Conservation (phyloP, 1,284 basidiomycete genomes). For the Leccinum solheimii region DNA sequence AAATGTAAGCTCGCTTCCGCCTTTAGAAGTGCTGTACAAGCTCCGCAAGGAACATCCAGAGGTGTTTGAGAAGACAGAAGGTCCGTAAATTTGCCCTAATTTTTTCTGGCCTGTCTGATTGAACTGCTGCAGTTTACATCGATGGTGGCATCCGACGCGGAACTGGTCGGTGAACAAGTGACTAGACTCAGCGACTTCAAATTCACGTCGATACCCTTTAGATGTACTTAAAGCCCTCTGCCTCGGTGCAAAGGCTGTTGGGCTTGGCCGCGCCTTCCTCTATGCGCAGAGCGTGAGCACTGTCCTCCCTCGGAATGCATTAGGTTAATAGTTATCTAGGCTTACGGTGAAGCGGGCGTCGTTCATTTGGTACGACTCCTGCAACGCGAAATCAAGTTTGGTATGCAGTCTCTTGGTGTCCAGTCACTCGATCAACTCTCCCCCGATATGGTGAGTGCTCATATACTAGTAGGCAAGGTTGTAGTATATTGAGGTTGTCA, state of each 20-base stretch:
- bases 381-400: conserved; percentile 77
- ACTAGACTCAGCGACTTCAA: background rate
- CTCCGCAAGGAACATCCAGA: conserved; percentile 73
- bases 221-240: conserved; percentile 92
- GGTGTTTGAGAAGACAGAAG: conserved; percentile 72
- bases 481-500: conserved; percentile 52
- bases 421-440: conserved; percentile 67
- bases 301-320: conserved; percentile 3
- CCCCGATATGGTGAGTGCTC: conserved; percentile 70
- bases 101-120: conserved; percentile 1
- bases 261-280: conserved; percentile 87
- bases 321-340: conserved; percentile 41
- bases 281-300: conserved; percentile 79
- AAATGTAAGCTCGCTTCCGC: conserved; percentile 57
- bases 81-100: conserved; percentile 33
- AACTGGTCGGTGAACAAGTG: conserved; percentile 51
- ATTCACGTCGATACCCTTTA: conserved; percentile 17
- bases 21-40: conserved; percentile 75
- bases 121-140: conserved; percentile 64
- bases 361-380: conserved; percentile 73
- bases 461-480: background rate
- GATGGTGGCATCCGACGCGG: conserved; percentile 88
- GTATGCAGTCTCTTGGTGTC: conserved; percentile 80
- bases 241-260: conserved; percentile 87
- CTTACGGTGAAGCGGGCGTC: conserved; percentile 84